Evolutionary conservation across 257 asterid species (phyloP), one percentile per base, ranked within the genome.

Genomic region (Gardenia jasminoides): DNA sequence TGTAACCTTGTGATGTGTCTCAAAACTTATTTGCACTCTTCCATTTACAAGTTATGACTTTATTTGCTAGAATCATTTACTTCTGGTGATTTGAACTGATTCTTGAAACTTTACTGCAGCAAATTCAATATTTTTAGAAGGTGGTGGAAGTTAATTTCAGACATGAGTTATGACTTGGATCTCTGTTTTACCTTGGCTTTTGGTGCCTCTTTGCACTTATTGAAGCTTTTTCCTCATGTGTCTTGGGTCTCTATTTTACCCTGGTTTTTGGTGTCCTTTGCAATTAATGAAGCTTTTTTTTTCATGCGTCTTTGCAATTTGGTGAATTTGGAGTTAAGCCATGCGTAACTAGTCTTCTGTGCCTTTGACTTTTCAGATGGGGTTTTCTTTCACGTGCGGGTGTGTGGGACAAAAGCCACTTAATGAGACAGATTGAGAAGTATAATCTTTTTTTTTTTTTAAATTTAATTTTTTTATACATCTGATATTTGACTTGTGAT

Each of bases 381-480:
- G 98, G 98, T 67, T 93, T 82, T 74, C 90, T 93, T 78, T 93
- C 98, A 17, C 95, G 98, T 78, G 98, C 98, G 76, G 98, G 98
- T 70, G 85, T 93, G 75, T 93, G 98, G 98, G 98, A 93, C 90
- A 93, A 93, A 87, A 93, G 98, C 85, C 98, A 93, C 89, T 83
- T 93, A 44, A 93, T 93, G 98, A 88, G 98, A 83, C 98, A 93
- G 83, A 93, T 93, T 46, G 98, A 93, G 86, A 93, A 93, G 98
- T 93, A 89, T 56, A 73, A 81, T 78, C 33, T 9, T 2, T 62
- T n/a, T 76, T 30, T 19, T n/a, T n/a, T n/a, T n/a, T n/a, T n/a
- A n/a, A n/a, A n/a, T n/a, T n/a, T n/a, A n/a, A 33, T 9, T 2
- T 62, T n/a, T 76, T 30, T 19, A 20, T 54, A 58, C 54, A 48